Evolutionary conservation across 1,139 yeast species (phyloP).

Genomic region (Candida pseudocylindracea): DNA sequence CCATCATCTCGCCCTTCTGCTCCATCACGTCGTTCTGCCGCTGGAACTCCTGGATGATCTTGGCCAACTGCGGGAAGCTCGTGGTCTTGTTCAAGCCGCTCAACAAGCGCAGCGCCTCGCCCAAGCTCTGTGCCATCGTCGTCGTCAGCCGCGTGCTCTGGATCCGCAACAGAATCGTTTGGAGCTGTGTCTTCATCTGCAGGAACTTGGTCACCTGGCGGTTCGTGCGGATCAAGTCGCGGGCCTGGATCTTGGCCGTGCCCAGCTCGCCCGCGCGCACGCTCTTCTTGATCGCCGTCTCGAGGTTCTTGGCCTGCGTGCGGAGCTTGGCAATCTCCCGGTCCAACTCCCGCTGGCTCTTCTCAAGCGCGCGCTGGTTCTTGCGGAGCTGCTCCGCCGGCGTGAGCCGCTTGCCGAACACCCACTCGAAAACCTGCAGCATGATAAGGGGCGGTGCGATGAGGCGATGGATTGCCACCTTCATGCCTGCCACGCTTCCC

Average conservation of each 20-base stretch:
- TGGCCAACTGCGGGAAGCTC: slow-evolving; percentile 76
- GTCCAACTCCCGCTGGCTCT: slow-evolving; percentile 81
- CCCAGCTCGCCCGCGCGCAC: slow-evolving; percentile 80
- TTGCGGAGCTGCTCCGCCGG: slow-evolving; percentile 89
- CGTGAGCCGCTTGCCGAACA: slow-evolving; percentile 79
- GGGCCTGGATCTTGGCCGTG: slow-evolving; percentile 87
- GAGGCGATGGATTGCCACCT: neutral
- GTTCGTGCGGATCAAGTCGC: slow-evolving; percentile 79
- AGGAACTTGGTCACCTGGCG: slow-evolving; percentile 70
- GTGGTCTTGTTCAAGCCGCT: slow-evolving; percentile 74
- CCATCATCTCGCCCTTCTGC: slow-evolving; percentile 97
- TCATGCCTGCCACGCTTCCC: too few species aligned
- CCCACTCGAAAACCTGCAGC: slow-evolving; percentile 70
- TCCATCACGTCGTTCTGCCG: slow-evolving; percentile 92
- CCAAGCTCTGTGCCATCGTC: slow-evolving; percentile 90
- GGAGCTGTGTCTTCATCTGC: slow-evolving; percentile 86
- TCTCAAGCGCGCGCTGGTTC: slow-evolving; percentile 86
- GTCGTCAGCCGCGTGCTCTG: slow-evolving; percentile 84
- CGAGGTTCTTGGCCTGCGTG: slow-evolving; percentile 73
- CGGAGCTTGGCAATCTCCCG: slow-evolving; percentile 75
- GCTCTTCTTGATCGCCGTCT: slow-evolving; percentile 68
- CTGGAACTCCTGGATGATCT: slow-evolving; percentile 90
- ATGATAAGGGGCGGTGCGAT: slow-evolving; percentile 3
- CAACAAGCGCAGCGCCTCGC: slow-evolving; percentile 77
- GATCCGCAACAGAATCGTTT: slow-evolving; percentile 77